Percentiles rank a stretch among this genome's conserved stretches.
Evolutionary conservation across 2,329 filamentous ascomycete species (phyloP).

Genomic region (Venturia oleaginea): DNA sequence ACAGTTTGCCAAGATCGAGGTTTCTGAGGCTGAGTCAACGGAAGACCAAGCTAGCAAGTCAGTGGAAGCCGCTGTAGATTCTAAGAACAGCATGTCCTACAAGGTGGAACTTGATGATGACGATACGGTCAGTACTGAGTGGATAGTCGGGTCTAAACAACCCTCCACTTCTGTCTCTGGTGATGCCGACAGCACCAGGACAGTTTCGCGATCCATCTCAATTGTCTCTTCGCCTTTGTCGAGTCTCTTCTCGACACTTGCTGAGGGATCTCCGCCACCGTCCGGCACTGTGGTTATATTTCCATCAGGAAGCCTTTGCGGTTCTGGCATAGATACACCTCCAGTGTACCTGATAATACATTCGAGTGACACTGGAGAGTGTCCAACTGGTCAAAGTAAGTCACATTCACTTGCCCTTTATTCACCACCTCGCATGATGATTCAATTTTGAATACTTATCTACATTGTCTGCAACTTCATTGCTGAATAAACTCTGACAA

Average conservation of each 20-base stretch:
- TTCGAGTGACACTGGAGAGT: slow-evolving; percentile 88
- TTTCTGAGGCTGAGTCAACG: slow-evolving; percentile 10
- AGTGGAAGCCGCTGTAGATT: not conserved
- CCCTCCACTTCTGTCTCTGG: slow-evolving; percentile 19
- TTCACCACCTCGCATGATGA: slow-evolving; percentile 65
- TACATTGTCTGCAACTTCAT: slow-evolving; percentile 96
- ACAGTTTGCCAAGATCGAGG: slow-evolving; percentile 16
- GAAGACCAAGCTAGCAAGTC: slow-evolving; percentile 7
- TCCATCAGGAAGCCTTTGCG: slow-evolving; percentile 46
- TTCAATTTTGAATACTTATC: slow-evolving; percentile 87
- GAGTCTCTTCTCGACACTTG: slow-evolving; percentile 57
- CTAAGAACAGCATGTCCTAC: not conserved
- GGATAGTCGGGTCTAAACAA: slow-evolving; percentile 41
- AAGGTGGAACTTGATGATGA: slow-evolving; percentile 19
- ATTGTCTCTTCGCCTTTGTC: slow-evolving; percentile 59
- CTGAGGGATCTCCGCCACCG: slow-evolving; percentile 68
- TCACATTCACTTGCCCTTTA: slow-evolving; percentile 24
- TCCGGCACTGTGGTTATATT: slow-evolving; percentile 65
- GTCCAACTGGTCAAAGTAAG: slow-evolving; percentile 83
- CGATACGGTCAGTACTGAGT: slow-evolving; percentile 46
- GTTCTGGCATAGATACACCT: slow-evolving; percentile 23
- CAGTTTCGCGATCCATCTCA: slow-evolving; percentile 50
- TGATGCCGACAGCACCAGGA: not conserved
- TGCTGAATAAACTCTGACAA: slow-evolving; percentile 90
- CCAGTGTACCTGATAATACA: slow-evolving; percentile 60